phyloP scores from a whole-genome alignment of 2,329 filamentous ascomycete species.

The Calonectria crousiana region DNA sequence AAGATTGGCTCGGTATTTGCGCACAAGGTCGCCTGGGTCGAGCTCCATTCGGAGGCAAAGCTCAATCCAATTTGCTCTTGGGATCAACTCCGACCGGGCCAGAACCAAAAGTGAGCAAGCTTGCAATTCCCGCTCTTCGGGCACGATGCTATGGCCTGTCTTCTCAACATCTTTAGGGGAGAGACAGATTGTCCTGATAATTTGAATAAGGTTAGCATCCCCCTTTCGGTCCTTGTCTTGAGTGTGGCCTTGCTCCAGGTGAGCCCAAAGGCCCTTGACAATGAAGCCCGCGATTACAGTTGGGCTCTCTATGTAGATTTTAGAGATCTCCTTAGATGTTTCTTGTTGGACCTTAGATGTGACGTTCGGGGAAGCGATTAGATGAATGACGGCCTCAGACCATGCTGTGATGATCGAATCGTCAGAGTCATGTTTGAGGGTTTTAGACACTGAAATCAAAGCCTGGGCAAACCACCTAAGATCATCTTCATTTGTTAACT shows the following conservation, averaged over 20 bases:
- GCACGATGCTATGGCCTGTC: conserved; percentile 56
- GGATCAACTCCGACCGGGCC: conserved; percentile 81
- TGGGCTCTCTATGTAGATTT: conserved; percentile 73
- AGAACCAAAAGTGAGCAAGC: conserved; percentile 83
- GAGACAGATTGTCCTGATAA: conserved; percentile 74
- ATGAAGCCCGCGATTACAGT: conserved; percentile 72
- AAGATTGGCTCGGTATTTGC: conserved; percentile 71
- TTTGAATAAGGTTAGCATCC: conserved; percentile 73
- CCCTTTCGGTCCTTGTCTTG: conserved; percentile 85
- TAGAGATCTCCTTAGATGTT: conserved; percentile 71
- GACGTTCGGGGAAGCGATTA: conserved; percentile 74
- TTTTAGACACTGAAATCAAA: conserved; percentile 70
- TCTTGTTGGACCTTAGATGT: conserved; percentile 74
- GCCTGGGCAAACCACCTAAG: conserved; percentile 81
- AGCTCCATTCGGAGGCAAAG: conserved; percentile 82
- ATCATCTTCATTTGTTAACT: conserved; percentile 80
- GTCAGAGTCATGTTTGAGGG: conserved; percentile 62
- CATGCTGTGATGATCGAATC: conserved; percentile 74
- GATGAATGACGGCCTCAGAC: conserved; percentile 87
- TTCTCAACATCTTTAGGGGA: conserved; percentile 62
- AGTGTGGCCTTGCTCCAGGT: conserved; percentile 75
- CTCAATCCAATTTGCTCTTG: conserved; percentile 88
- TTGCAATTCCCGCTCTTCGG: conserved; percentile 72
- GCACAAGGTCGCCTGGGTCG: conserved; percentile 85
- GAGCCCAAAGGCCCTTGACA: conserved; percentile 82